Evolutionary conservation across 257 asterid species (phyloP).

Genomic region (Nicotiana knightiana): DNA sequence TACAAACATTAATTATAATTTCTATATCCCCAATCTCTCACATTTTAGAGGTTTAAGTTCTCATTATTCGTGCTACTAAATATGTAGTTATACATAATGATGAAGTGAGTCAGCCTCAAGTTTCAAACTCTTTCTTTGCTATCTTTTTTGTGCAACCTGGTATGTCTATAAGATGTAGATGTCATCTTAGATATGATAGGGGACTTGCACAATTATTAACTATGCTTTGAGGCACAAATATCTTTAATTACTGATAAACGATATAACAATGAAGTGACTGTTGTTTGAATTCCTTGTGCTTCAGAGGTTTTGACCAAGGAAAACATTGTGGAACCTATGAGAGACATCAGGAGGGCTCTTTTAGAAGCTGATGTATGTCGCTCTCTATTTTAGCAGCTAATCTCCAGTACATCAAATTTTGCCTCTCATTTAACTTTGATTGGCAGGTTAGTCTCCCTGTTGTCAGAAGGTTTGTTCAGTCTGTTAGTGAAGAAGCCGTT

Average conservation of each 20-base stretch:
- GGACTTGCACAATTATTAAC: too few relatives aligned
- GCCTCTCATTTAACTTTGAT: slow-evolving; percentile 1
- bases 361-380: slow-evolving; percentile 88
- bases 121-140: too few relatives aligned
- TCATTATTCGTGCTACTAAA: neutral
- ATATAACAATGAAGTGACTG: neutral
- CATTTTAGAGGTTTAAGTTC: neutral
- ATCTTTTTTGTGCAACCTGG: too few relatives aligned
- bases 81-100: neutral
- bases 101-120: neutral
- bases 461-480: slow-evolving; percentile 91
- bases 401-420: neutral
- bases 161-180: too few relatives aligned
- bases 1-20: neutral
- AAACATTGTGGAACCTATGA: slow-evolving; percentile 93
- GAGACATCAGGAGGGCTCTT: slow-evolving; percentile 92
- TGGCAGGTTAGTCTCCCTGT: slow-evolving; percentile 98
- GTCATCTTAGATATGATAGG: too few relatives aligned
- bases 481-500: slow-evolving; percentile 83
- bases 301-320: slow-evolving; percentile 94
- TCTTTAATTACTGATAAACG: too few relatives aligned
- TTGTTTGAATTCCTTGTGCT: slow-evolving; percentile 7
- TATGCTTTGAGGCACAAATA: too few relatives aligned
- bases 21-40: neutral
- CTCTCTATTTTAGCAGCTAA: slow-evolving; percentile 4